Conservation (phyloP, 1,284 basidiomycete species). For the Apiotrichum gamsii region DNA sequence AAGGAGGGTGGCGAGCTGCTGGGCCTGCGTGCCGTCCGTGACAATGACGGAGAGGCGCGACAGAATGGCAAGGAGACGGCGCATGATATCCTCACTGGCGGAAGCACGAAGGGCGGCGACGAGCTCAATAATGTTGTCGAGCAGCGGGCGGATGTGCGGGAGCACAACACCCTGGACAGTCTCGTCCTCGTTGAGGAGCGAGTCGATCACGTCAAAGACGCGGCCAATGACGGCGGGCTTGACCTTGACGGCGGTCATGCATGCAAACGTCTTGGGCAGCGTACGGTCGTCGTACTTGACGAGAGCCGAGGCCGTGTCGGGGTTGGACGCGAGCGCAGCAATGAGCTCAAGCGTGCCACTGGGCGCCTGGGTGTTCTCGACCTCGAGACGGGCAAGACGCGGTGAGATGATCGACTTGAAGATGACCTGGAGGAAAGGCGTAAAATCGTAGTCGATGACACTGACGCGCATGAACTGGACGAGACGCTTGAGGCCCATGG, state of each 20-base stretch:
- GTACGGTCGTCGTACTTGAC: conserved; percentile 64
- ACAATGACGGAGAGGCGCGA: conserved; percentile 73
- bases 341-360: conserved; percentile 85
- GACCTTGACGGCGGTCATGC: conserved; percentile 73
- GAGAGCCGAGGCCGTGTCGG: conserved; percentile 59
- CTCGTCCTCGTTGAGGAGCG: conserved; percentile 55
- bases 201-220: conserved; percentile 82
- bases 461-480: conserved; percentile 74
- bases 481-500: conserved; percentile 76
- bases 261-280: conserved; percentile 72
- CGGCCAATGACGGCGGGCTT: conserved; percentile 75
- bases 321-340: conserved; percentile 64
- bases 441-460: conserved; percentile 66
- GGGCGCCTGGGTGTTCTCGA: conserved; percentile 87
- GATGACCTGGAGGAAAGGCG: conserved; percentile 60
- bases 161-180: conserved; percentile 53
- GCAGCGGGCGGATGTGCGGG: conserved; percentile 68
- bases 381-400: conserved; percentile 65
- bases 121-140: conserved; percentile 67
- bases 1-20: conserved; percentile 67
- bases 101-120: conserved; percentile 54
- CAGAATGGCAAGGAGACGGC: conserved; percentile 75
- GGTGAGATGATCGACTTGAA: conserved; percentile 75
- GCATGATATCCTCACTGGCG: conserved; percentile 64
- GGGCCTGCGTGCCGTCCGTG: conserved; percentile 64